Base-by-base conservation (phyloP, 2,329 filamentous ascomycete genomes). In the Drechslera avenae region DNA sequence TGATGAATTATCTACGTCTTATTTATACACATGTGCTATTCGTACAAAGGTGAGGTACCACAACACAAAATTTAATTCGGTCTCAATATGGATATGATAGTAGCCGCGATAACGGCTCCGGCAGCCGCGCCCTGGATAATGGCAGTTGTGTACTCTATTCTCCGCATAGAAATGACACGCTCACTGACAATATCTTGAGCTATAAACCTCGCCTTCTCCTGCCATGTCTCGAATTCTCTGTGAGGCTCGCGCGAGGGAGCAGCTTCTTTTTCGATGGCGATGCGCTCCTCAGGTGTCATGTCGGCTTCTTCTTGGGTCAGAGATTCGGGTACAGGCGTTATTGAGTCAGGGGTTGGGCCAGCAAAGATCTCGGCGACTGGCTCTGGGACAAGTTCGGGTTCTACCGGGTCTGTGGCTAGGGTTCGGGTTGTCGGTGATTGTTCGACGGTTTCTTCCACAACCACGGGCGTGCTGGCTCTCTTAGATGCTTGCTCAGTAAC, bases 91-190 rank as follows among this genome's bases (percentile, higher is more conserved):
- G 57, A 62, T 18, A 71, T 61, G 6, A 68, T 47, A 13, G 61
- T 62, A 23, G 64, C 67, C 9, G 69, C 62, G n/a, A 71, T 67
- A 35, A 71, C 52, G 3, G 67, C 69, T 30, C 78, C 78, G 10
- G 73, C 73, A 5, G 76, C 75, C 39, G 75, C 76, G 30, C 76
- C 73, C 52, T 77, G 72, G n/a, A 79, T 56, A 4, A 77, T 70
- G 14, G 73, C 69, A n/a, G 72, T 72, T 2, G 78, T 80, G 33
- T 77, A 66, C 43, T 80, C 78, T 39, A 78, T 70, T 50, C 75
- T 73, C 32, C 75, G 74, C 39, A 80, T 69, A 13, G 75, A 74
- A 41, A 79, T 71, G 26, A 71, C 40, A 17, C 75, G 69, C 40
- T 79, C 75, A 60, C 77, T 79, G 58, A 79, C 72, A 3, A 75